phyloP scores from a whole-genome alignment of 371 early-diverging fungal genomes.

The Mucor irregularis region DNA sequence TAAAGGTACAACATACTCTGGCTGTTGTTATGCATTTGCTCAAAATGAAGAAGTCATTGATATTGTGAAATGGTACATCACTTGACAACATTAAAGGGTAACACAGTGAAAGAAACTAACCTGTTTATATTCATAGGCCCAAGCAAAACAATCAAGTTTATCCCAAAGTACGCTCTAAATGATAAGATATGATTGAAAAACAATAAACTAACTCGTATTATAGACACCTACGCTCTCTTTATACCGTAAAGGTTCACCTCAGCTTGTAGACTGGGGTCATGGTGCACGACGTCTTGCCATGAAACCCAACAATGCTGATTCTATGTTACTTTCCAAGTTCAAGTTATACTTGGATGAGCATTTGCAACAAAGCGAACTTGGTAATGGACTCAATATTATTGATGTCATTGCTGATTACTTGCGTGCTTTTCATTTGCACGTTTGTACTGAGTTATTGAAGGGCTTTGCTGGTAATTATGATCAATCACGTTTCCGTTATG shows the following conservation, averaged over 20 bases:
- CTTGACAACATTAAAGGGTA: conserved; percentile 9
- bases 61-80: conserved; percentile 47
- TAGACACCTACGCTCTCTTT: conserved; percentile 49
- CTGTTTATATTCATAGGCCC: conserved; percentile 23
- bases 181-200: neutral
- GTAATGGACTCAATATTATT: conserved; percentile 54
- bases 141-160: conserved; percentile 49
- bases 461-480: conserved; percentile 50
- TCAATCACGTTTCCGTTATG: conserved; percentile 48
- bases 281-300: conserved; percentile 57
- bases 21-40: conserved; percentile 50
- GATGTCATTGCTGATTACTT: conserved; percentile 61
- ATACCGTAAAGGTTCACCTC: conserved; percentile 44
- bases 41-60: conserved; percentile 53
- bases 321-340: conserved; percentile 57
- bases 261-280: conserved; percentile 61
- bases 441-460: conserved; percentile 53
- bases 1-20: conserved; percentile 48
- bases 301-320: conserved; percentile 54
- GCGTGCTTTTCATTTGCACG: conserved; percentile 57
- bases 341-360: conserved; percentile 60
- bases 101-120: no score
- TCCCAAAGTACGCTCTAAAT: conserved; percentile 35
- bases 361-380: conserved; percentile 50
- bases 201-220: neutral